Evolutionary conservation across 257 asterid species (phyloP), one percentile per base, ranked within the genome.

Genomic region (Lantana camara): DNA sequence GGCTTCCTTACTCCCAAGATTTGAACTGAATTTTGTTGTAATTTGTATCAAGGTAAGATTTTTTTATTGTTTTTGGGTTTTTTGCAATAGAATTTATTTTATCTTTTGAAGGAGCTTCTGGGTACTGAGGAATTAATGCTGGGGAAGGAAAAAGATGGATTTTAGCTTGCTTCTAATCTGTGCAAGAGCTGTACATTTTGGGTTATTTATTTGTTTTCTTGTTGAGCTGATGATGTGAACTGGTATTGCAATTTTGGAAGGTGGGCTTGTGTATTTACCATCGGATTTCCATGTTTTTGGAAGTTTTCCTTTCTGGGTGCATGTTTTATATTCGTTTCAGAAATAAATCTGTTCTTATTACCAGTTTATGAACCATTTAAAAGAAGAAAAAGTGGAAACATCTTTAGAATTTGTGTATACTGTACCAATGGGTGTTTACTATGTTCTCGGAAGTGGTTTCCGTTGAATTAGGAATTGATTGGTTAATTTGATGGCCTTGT

Each of bases 21-120:
- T 81, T 72, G 74, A 75, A 70, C 81, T 74, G 40, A 70, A 63
- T 67, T 68, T 82, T 21, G 71, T 73, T 57, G 0, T 56, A 66
- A 19, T 80, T 64, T 57, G 64, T 38, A 19, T 75, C 51, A 61
- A 77, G 85, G 83, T 80, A 65, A 69, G 34, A 16, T 38, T 0
- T 19, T 68, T 51, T 16, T 9, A 17, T 23, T 27, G 38, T 13
- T 10, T 15, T 23, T 4, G 66, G 30, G n/a, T 14, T 21, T 49
- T 49, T 17, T 51, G 60, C 17, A 27, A 5, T 14, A 16, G 60
- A 34, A 59, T 42, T 12, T n/a, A 16, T 46, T 46, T 44, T 17
- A 46, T 10, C 16, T 45, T 44, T n/a, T 44, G 16, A n/a, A n/a
- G n/a, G 50, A 44, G 21, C 22, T 44, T n/a, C 15, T 44, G 22